Evolutionary conservation across 1,284 basidiomycete genomes (phyloP).

Genomic region (Pyrrhoderma noxium): DNA sequence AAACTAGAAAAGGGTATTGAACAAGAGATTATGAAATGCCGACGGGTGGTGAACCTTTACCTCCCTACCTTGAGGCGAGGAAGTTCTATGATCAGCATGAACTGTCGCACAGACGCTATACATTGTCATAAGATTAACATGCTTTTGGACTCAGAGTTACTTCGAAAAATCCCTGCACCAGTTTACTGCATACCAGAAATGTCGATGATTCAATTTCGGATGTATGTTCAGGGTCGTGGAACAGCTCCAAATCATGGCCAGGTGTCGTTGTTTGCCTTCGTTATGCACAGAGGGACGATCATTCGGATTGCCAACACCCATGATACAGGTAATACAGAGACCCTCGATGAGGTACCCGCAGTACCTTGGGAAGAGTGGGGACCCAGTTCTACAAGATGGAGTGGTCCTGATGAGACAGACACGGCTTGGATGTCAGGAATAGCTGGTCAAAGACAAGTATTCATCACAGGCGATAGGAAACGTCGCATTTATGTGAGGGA

Average conservation of each 20-base stretch:
- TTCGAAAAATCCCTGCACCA: neutral
- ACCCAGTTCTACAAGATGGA: constrained; percentile 35
- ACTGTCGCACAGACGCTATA: constrained; percentile 15
- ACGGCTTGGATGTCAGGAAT: constrained; percentile 46
- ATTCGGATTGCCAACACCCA: constrained; percentile 3
- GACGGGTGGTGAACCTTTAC: constrained; percentile 10
- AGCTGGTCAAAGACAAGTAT: constrained; percentile 37
- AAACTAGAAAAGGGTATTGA: neutral
- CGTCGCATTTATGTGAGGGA: constrained; percentile 30
- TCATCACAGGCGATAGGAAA: constrained; percentile 20
- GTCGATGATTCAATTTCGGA: constrained; percentile 16
- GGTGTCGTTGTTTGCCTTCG: constrained; percentile 35
- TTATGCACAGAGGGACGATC: constrained; percentile 28
- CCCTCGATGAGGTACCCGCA: neutral
- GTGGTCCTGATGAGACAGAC: constrained; percentile 31
- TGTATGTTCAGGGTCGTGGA: constrained; percentile 12
- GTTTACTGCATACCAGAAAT: constrained; percentile 12
- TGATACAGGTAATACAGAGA: neutral
- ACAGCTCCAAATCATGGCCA: constrained; percentile 2
- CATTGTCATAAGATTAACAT: neutral
- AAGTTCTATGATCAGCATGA: constrained; percentile 15
- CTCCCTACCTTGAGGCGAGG: constrained; percentile 11
- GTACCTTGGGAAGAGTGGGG: constrained; percentile 40
- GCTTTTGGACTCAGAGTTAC: neutral
- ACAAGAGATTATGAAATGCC: neutral